Conservation (phyloP, 441 rosid species). For the Eutrema salsugineum region DNA sequence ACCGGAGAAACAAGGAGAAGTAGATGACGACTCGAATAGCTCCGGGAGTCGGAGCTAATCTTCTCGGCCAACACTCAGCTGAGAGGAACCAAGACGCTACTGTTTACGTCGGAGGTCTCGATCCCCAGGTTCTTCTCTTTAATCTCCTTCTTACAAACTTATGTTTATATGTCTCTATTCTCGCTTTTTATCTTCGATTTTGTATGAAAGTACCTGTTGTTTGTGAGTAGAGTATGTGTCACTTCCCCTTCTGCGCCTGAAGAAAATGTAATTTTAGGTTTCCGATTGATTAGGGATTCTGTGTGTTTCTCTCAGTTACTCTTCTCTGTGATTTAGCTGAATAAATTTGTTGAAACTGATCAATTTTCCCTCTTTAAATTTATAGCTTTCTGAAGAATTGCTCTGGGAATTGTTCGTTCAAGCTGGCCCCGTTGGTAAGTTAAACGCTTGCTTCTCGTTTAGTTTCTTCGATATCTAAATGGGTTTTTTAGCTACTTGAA, state of each 20-base stretch:
- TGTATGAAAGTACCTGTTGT: neutral
- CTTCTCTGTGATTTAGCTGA: neutral
- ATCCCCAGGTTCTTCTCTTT: conserved; percentile 61
- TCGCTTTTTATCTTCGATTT: neutral
- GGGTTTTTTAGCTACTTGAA: neutral
- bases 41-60: conserved; percentile 95
- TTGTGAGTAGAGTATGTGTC: neutral
- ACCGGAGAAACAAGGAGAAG: neutral
- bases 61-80: conserved; percentile 94
- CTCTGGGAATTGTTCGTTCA: conserved; percentile 96
- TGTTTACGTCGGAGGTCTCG: conserved; percentile 93
- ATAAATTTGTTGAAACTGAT: neutral
- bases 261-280: neutral
- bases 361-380: neutral
- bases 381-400: conserved; percentile 71
- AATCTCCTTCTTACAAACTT: neutral
- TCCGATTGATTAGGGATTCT: neutral
- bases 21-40: conserved; percentile 92
- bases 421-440: conserved; percentile 95
- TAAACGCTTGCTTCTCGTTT: neutral
- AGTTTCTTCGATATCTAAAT: neutral
- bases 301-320: neutral
- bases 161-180: neutral
- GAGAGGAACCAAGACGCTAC: conserved; percentile 99
- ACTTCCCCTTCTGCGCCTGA: neutral